Percentiles rank a stretch among this genome's conserved stretches.
Evolutionary conservation across 192 early-diverging fungal genomes (phyloP).

Genomic region (Linnemannia elongata): DNA sequence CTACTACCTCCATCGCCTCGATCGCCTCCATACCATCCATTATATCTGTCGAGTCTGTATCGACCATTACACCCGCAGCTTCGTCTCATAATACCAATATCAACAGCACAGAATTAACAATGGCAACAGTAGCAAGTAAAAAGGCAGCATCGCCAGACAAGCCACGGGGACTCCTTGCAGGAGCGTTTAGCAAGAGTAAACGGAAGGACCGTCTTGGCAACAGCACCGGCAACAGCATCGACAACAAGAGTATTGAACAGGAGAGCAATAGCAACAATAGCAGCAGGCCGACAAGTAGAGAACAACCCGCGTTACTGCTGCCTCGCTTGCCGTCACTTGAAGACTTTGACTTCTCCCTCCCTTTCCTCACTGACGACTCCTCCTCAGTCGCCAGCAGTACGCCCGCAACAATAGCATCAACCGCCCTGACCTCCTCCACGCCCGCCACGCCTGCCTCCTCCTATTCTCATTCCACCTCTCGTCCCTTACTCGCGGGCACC

Average conservation of each 20-base stretch:
- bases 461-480: constrained; percentile 8
- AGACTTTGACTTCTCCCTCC: constrained; percentile 43
- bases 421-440: constrained; percentile 1
- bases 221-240: constrained; percentile 12
- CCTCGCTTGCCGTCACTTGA: constrained; percentile 34
- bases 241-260: constrained; percentile 7
- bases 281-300: neutral
- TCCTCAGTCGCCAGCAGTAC: constrained; percentile 1
- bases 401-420: neutral
- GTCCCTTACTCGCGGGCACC: constrained; percentile 10
- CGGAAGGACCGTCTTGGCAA: constrained; percentile 15
- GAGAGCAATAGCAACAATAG: neutral
- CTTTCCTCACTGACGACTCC: constrained; percentile 29
- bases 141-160: neutral
- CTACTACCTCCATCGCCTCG: constrained; percentile 29
- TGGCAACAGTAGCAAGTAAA: neutral
- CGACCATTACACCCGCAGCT: constrained; percentile 23
- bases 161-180: neutral
- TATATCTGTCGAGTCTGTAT: constrained; percentile 16
- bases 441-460: constrained; percentile 1
- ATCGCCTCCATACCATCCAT: constrained; percentile 38
- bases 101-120: neutral
- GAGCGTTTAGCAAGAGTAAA: constrained; percentile 3
- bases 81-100: neutral
- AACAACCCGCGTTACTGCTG: constrained; percentile 9